These are phyloP conservation scores for Penicillium sp. DNA, from an alignment of 2,329 filamentous ascomycete species.

Conservation along the genomic window DNA sequence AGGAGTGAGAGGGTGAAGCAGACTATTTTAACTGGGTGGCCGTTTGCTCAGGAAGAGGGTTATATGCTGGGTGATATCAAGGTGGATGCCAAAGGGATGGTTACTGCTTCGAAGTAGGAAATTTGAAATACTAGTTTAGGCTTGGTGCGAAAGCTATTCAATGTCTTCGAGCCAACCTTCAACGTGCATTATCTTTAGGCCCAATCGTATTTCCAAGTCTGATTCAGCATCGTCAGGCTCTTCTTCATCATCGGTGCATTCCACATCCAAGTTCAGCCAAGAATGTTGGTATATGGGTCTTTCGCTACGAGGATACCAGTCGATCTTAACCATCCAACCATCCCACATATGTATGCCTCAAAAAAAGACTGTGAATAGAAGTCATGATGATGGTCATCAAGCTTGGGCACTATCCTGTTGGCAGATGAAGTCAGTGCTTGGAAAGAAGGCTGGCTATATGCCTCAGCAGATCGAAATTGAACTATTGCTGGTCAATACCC, in stretches of 20 bases:
- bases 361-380: constrained; percentile 6
- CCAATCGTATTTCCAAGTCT: background rate
- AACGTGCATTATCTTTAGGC: background rate
- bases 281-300: constrained; percentile 20
- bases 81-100: background rate
- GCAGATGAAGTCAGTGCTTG: background rate
- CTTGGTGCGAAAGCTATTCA: background rate
- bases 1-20: background rate
- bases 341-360: constrained; percentile 18
- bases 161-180: constrained; percentile 4
- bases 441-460: background rate
- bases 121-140: background rate
- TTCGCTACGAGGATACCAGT: constrained; percentile 21
- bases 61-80: background rate
- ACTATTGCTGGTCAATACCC: constrained; percentile 4
- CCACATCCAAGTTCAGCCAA: constrained; percentile 14
- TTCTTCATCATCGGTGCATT: constrained; percentile 16
- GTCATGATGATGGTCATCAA: constrained; percentile 4
- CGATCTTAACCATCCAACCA: constrained; percentile 22
- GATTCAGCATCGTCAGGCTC: background rate
- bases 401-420: background rate
- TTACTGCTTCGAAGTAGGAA: background rate
- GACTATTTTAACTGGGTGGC: background rate
- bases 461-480: constrained; percentile 5
- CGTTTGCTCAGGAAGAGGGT: background rate